Evolutionary conservation across 1,139 yeast species (phyloP).

Genomic region (Diutina ranongensis): DNA sequence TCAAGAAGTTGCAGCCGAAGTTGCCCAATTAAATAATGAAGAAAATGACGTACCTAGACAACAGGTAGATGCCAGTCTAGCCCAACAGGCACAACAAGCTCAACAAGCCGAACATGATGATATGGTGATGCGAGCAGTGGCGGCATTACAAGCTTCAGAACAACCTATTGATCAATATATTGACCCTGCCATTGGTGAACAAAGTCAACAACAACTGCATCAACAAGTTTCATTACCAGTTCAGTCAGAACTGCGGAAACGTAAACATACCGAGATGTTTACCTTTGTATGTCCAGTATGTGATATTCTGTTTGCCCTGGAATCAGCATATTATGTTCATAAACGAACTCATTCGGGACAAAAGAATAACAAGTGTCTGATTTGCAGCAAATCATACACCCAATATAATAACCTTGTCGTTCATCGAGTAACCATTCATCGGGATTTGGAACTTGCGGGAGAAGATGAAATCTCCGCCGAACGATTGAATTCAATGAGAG

Average conservation of each 20-base stretch:
- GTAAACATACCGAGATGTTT: neutral
- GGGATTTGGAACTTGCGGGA: constrained; percentile 9
- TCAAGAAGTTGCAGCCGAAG: constrained; percentile 1
- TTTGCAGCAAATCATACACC: constrained; percentile 11
- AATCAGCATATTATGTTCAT: neutral
- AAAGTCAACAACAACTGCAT: neutral
- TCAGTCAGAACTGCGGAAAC: neutral
- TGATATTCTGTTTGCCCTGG: neutral
- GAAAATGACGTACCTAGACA: neutral
- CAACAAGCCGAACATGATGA: neutral
- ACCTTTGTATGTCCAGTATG: constrained; percentile 4
- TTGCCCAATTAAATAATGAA: neutral
- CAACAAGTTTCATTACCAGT: neutral
- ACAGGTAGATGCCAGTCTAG: neutral
- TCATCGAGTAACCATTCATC: constrained; percentile 11
- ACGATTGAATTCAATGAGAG: constrained; percentile 9
- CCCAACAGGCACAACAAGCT: neutral
- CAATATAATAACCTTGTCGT: constrained; percentile 10
- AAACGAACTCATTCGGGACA: constrained; percentile 8
- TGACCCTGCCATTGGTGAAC: constrained; percentile 3
- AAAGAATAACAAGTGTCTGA: constrained; percentile 9
- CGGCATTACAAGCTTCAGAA: neutral
- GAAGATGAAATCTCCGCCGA: constrained; percentile 6
- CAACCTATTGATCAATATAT: neutral
- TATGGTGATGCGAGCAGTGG: constrained; percentile 5